Percentiles rank a stretch among this genome's conserved stretches.
Evolutionary conservation across 2,329 filamentous ascomycete genomes (phyloP).

Genomic region (Pseudovirgaria hyperparasitica): DNA sequence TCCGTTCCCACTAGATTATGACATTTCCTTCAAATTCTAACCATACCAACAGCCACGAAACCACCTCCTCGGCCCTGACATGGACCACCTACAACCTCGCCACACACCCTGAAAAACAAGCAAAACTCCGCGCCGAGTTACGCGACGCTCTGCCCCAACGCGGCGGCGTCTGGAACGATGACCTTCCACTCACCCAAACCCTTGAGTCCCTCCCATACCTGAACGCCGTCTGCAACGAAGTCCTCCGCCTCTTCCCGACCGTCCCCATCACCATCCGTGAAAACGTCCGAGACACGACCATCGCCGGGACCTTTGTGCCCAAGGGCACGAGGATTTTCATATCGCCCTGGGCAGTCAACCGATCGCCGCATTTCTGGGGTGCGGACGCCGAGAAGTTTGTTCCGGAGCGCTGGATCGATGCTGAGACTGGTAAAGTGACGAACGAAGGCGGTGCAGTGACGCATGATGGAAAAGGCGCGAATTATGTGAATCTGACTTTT

Average conservation of each 20-base stretch:
- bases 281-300: constrained; percentile 17
- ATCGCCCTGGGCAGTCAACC: constrained; percentile 30
- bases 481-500: constrained; percentile 30
- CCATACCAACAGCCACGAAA: constrained; percentile 48
- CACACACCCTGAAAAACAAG: constrained; percentile 51
- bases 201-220: constrained; percentile 33
- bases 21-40: constrained; percentile 3
- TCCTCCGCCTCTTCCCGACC: constrained; percentile 24
- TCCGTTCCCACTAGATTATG: not conserved
- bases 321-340: constrained; percentile 25
- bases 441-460: constrained; percentile 25
- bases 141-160: constrained; percentile 43
- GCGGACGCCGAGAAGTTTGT: constrained; percentile 26
- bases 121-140: constrained; percentile 55
- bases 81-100: constrained; percentile 64
- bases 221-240: constrained; percentile 33
- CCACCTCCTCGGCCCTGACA: constrained; percentile 61
- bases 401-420: constrained; percentile 34
- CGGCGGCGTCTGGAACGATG: constrained; percentile 8
- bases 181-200: constrained; percentile 18
- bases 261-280: constrained; percentile 21
- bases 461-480: constrained; percentile 19
- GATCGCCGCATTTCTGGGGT: constrained; percentile 30
- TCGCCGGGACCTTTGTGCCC: constrained; percentile 24
- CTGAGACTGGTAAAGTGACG: constrained; percentile 21